Percentiles rank a stretch among this genome's conserved stretches.
Evolutionary conservation across 2,329 filamentous ascomycete species (phyloP).

Genomic region (Venturia aucupariae): DNA sequence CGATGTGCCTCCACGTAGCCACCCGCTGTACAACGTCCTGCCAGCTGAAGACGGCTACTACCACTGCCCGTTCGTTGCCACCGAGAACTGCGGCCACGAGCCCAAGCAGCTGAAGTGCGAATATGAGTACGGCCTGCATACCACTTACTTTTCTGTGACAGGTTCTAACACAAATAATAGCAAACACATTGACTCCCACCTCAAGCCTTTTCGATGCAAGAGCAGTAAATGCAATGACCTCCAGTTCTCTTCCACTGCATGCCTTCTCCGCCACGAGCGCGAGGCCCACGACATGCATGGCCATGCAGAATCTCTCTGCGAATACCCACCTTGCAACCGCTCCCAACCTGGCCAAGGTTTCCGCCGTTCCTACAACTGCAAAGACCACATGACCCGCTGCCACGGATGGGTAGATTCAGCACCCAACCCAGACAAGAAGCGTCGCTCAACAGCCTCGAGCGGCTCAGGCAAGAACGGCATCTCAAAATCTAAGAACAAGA

Average conservation of each 20-base stretch:
- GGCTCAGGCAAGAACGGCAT: slow-evolving; percentile 1
- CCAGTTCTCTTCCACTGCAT: slow-evolving; percentile 90
- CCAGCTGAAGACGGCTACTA: slow-evolving; percentile 70
- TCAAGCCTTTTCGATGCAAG: slow-evolving; percentile 96
- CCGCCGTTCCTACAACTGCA: slow-evolving; percentile 88
- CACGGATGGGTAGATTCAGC: slow-evolving; percentile 46
- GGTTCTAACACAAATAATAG: slow-evolving; percentile 37
- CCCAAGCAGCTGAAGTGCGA: slow-evolving; percentile 97
- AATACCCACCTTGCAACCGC: slow-evolving; percentile 79
- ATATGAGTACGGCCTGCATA: slow-evolving; percentile 69
- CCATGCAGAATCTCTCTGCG: slow-evolving; percentile 86
- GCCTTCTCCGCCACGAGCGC: slow-evolving; percentile 86
- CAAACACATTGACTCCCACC: slow-evolving; percentile 94
- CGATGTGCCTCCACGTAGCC: slow-evolving; percentile 36
- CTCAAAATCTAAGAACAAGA: background rate
- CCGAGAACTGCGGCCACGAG: slow-evolving; percentile 73
- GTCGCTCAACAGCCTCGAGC: background rate
- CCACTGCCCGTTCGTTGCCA: slow-evolving; percentile 80
- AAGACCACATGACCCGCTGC: slow-evolving; percentile 94
- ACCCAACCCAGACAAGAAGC: slow-evolving; percentile 11
- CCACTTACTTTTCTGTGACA: background rate
- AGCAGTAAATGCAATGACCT: slow-evolving; percentile 71
- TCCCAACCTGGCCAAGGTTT: slow-evolving; percentile 78
- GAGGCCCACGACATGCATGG: slow-evolving; percentile 95
- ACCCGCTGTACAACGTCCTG: slow-evolving; percentile 60